These are phyloP conservation scores for Diplotaxis tenuifolia DNA, from an alignment of 345 rosid species.

Conservation along the genomic window DNA sequence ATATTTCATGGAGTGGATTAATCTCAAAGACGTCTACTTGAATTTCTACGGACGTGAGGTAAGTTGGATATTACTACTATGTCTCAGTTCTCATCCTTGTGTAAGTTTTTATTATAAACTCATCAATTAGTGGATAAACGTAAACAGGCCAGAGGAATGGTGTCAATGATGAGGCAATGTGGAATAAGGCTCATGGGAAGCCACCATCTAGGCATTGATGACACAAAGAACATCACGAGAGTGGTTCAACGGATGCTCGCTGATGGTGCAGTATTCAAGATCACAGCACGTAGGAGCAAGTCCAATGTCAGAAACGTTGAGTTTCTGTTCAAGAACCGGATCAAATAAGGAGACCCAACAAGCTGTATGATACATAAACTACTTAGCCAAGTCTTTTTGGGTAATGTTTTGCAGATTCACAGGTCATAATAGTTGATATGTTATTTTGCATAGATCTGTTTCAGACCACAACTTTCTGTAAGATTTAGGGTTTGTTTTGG, in stretches of 20 bases:
- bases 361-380: not conserved
- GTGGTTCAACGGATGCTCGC: conserved; percentile 75
- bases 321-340: conserved; percentile 61
- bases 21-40: conserved; percentile 75
- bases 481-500: not conserved
- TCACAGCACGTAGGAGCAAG: conserved; percentile 71
- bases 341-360: conserved; percentile 31
- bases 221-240: conserved; percentile 80
- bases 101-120: conserved; percentile 4
- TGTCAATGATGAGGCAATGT: conserved; percentile 82
- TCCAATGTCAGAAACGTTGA: conserved; percentile 47
- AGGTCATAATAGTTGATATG: not conserved
- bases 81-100: not conserved
- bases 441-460: not conserved
- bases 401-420: conserved; percentile 3
- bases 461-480: not conserved
- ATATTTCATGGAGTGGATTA: conserved; percentile 90
- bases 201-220: conserved; percentile 93
- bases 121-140: not conserved
- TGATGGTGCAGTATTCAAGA: conserved; percentile 63
- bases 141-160: conserved; percentile 90
- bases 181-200: conserved; percentile 62
- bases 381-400: not conserved
- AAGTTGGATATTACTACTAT: not conserved
- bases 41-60: conserved; percentile 77